These are phyloP conservation scores for Pulveroboletus ravenelii DNA, from an alignment of 768 basidiomycete species.

Conservation along the genomic window DNA sequence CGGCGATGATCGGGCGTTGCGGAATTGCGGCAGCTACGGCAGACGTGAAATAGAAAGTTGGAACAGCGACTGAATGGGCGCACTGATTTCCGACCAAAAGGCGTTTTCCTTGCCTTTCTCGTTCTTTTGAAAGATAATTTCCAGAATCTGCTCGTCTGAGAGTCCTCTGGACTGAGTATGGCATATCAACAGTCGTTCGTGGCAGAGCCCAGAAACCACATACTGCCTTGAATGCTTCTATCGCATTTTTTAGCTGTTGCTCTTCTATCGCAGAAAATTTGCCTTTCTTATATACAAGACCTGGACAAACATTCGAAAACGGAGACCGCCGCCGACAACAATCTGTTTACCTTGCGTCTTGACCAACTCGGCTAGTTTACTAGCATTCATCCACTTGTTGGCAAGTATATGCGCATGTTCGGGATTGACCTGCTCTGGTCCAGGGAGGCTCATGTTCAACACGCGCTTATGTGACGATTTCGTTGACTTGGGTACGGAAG, in stretches of 20 bases:
- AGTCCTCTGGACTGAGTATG: constrained; percentile 46
- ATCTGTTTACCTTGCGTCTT: constrained; percentile 53
- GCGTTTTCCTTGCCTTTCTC: constrained; percentile 55
- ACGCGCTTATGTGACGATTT: constrained; percentile 36
- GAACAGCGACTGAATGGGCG: constrained; percentile 19
- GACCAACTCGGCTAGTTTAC: constrained; percentile 64
- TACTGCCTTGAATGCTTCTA: constrained; percentile 59
- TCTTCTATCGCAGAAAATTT: constrained; percentile 82
- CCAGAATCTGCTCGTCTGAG: constrained; percentile 48
- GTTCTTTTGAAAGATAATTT: constrained; percentile 65
- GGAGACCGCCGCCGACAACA: background rate
- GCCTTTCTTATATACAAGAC: constrained; percentile 83
- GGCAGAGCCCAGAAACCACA: constrained; percentile 20
- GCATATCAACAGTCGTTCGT: constrained; percentile 1
- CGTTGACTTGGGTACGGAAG: constrained; percentile 33
- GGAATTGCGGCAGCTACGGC: constrained; percentile 61
- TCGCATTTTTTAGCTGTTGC: constrained; percentile 57
- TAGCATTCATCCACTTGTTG: constrained; percentile 73
- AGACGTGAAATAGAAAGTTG: constrained; percentile 6
- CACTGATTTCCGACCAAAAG: constrained; percentile 83
- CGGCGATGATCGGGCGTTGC: constrained; percentile 73
- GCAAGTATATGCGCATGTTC: constrained; percentile 68
- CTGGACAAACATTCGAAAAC: constrained; percentile 33
- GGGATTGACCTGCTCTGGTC: constrained; percentile 39
- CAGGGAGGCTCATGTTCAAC: constrained; percentile 40